Evolutionary conservation across 2,329 filamentous ascomycete genomes (phyloP).

Genomic region (Alternaria incomplexa): DNA sequence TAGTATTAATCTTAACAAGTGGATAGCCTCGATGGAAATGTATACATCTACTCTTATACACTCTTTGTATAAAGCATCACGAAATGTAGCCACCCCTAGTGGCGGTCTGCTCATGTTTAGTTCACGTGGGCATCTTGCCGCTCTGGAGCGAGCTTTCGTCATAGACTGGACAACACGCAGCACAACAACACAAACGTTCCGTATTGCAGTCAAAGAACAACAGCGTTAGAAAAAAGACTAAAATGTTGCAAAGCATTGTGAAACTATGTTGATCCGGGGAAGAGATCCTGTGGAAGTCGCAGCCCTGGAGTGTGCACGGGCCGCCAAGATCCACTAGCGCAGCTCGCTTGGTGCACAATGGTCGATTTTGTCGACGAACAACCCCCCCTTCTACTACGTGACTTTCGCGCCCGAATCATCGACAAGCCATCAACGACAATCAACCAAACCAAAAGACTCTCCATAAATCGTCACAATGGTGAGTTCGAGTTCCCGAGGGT

Average conservation of each 20-base stretch:
- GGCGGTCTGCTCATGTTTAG: not conserved
- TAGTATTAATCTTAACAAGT: not conserved
- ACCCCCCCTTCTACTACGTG: slow-evolving; percentile 15
- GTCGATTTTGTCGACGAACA: not conserved
- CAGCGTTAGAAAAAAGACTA: not conserved
- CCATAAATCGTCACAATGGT: slow-evolving; percentile 50
- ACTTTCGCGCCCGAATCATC: slow-evolving; percentile 44
- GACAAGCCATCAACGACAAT: slow-evolving; percentile 38
- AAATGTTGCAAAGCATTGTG: not conserved
- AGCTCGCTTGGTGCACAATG: not conserved
- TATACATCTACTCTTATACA: not conserved
- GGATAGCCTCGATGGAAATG: not conserved
- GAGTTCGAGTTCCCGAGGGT: slow-evolving; percentile 29
- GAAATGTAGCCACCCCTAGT: not conserved
- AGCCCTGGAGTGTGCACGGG: not conserved
- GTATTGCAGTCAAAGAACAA: not conserved
- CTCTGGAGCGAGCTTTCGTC: not conserved
- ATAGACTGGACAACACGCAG: not conserved
- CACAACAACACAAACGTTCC: not conserved
- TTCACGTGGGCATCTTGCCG: slow-evolving; percentile 4
- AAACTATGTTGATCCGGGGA: not conserved
- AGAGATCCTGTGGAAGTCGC: not conserved
- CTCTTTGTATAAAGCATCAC: not conserved
- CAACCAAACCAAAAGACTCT: slow-evolving; percentile 35
- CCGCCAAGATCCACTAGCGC: not conserved